phyloP scores from a whole-genome alignment of 192 early-diverging fungal species.

The Backusella tarrabulga region DNA sequence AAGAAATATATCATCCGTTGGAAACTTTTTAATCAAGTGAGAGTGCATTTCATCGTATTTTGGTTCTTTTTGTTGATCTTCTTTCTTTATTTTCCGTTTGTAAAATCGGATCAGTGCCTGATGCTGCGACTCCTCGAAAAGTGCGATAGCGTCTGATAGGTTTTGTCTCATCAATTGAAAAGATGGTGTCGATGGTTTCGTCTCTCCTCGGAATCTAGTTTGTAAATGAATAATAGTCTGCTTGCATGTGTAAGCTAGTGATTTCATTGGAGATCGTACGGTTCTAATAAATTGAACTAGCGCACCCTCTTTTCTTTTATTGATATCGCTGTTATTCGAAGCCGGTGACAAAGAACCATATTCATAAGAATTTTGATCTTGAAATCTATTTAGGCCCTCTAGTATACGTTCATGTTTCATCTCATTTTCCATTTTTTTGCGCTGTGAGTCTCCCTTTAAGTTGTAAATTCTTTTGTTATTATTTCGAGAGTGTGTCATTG shows the following conservation, averaged over 20 bases:
- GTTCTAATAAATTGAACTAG: constrained; percentile 45
- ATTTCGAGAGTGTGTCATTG: neutral
- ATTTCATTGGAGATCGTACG: constrained; percentile 50
- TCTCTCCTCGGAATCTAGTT: constrained; percentile 35
- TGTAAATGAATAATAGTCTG: constrained; percentile 48
- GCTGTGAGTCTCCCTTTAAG: constrained; percentile 9
- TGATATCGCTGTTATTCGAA: neutral
- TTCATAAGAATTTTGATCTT: constrained; percentile 25
- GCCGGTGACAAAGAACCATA: neutral
- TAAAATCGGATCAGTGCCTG: constrained; percentile 46
- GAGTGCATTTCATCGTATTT: constrained; percentile 10
- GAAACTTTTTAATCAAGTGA: constrained; percentile 27
- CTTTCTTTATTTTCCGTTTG: constrained; percentile 15
- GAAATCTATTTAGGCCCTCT: constrained; percentile 9
- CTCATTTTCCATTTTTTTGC: constrained; percentile 13
- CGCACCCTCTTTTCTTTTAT: constrained; percentile 27
- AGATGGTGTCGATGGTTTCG: neutral
- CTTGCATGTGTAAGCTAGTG: constrained; percentile 51
- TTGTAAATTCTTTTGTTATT: neutral
- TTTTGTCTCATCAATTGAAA: constrained; percentile 28
- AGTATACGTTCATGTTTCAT: constrained; percentile 3
- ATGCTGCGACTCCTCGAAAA: constrained; percentile 48
- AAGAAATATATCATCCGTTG: constrained; percentile 63
- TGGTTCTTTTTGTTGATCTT: neutral
- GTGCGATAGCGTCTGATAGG: constrained; percentile 39